Evolutionary conservation across 495 filamentous ascomycete genomes (phyloP).

Genomic region (Pyrenula massariospora): DNA sequence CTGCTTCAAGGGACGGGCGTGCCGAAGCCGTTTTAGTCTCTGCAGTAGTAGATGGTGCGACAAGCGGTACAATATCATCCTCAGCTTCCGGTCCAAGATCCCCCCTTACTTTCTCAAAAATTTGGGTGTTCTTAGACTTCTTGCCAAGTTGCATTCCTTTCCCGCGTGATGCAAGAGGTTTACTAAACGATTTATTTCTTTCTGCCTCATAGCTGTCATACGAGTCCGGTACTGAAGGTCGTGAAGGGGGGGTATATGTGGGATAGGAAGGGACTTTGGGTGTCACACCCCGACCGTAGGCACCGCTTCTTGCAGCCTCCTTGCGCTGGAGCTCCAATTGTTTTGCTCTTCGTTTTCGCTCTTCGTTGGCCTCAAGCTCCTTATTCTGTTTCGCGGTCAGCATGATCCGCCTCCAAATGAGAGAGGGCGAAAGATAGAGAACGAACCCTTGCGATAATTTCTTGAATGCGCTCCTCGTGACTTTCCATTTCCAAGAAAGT

Average conservation of each 20-base stretch:
- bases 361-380: slow-evolving; percentile 92
- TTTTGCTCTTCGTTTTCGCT: slow-evolving; percentile 95
- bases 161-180: slow-evolving; percentile 60
- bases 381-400: slow-evolving; percentile 57
- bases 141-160: slow-evolving; percentile 99
- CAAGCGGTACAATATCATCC: slow-evolving; percentile 59
- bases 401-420: background rate
- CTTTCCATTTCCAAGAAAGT: slow-evolving; percentile 98
- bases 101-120: slow-evolving; percentile 88
- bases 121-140: slow-evolving; percentile 91
- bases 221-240: slow-evolving; percentile 61
- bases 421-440: background rate
- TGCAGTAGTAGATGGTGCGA: slow-evolving; percentile 46
- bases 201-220: slow-evolving; percentile 92
- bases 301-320: slow-evolving; percentile 54
- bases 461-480: slow-evolving; percentile 96
- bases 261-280: slow-evolving; percentile 73
- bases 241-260: slow-evolving; percentile 73
- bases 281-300: slow-evolving; percentile 32
- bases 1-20: slow-evolving; percentile 50
- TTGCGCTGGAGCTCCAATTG: slow-evolving; percentile 97
- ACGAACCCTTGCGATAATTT: slow-evolving; percentile 82
- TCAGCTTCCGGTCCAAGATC: slow-evolving; percentile 73
- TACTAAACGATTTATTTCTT: slow-evolving; percentile 74
- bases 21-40: slow-evolving; percentile 45